These are phyloP conservation scores for Elsinoe australis DNA, from an alignment of 2,329 filamentous ascomycete species.

Conservation along the genomic window DNA sequence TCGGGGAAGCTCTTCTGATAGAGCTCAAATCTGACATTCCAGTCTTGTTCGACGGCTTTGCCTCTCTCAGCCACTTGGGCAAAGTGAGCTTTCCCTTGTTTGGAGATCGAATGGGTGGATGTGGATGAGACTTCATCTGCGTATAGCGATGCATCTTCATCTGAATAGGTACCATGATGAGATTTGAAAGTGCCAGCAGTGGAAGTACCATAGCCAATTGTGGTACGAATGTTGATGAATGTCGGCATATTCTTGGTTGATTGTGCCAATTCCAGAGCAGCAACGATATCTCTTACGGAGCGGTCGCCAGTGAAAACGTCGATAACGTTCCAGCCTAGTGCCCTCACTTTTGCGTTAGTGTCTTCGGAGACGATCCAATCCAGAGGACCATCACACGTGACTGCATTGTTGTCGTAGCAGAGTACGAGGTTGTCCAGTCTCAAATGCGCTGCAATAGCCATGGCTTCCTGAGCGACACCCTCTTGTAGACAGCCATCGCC, in stretches of 20 bases:
- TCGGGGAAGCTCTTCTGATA: slow-evolving; percentile 39
- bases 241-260: slow-evolving; percentile 43
- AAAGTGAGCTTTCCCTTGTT: slow-evolving; percentile 3
- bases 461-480: slow-evolving; percentile 50
- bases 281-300: slow-evolving; percentile 43
- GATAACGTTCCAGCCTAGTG: slow-evolving; percentile 50
- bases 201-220: slow-evolving; percentile 48
- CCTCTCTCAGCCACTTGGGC: not conserved
- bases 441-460: slow-evolving; percentile 50
- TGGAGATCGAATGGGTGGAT: slow-evolving; percentile 9
- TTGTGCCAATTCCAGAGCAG: slow-evolving; percentile 41
- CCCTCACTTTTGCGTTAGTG: slow-evolving; percentile 51
- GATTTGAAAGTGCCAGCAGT: slow-evolving; percentile 31
- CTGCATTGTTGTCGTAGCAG: slow-evolving; percentile 55
- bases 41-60: slow-evolving; percentile 28
- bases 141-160: slow-evolving; percentile 15
- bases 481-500: slow-evolving; percentile 54
- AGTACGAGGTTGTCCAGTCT: slow-evolving; percentile 50
- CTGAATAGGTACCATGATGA: slow-evolving; percentile 21
- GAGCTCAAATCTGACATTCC: slow-evolving; percentile 35
- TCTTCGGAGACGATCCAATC: slow-evolving; percentile 51
- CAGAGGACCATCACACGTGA: slow-evolving; percentile 52
- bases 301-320: slow-evolving; percentile 48
- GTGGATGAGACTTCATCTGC: not conserved
- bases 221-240: slow-evolving; percentile 51